A percentile compares a stretch with the other conserved stretches of the same genome.
Conservation (phyloP, 2,329 filamentous ascomycete genomes). For the Pochonia chlamydosporia region DNA sequence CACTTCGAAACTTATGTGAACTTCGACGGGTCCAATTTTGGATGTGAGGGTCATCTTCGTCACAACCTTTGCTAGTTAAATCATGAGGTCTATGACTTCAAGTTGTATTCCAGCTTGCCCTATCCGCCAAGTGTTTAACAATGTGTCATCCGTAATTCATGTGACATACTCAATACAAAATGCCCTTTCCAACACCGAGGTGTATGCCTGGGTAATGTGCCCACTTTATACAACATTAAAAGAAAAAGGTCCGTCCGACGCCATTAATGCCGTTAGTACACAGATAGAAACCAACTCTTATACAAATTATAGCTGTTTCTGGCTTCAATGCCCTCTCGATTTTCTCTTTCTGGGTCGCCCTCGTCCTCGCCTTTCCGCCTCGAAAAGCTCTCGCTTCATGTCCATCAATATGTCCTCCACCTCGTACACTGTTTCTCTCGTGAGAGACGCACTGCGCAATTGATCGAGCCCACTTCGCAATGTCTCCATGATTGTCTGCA, state of each 20-base stretch:
- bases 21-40: no score
- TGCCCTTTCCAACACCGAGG: not conserved
- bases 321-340: constrained; percentile 5
- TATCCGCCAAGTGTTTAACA: not conserved
- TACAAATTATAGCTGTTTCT: not conserved
- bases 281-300: not conserved
- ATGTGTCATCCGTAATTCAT: not conserved
- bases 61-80: not conserved
- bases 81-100: not conserved
- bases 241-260: not conserved
- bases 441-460: constrained; percentile 54
- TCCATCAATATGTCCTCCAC: constrained; percentile 78
- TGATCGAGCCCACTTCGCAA: constrained; percentile 43
- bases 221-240: not conserved
- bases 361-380: constrained; percentile 56
- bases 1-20: not conserved
- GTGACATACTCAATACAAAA: not conserved
- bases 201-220: not conserved
- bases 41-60: no score
- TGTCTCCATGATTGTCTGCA: constrained; percentile 23
- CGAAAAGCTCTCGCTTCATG: constrained; percentile 67
- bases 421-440: constrained; percentile 59
- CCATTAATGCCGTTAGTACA: not conserved
- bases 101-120: not conserved
- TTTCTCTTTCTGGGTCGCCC: constrained; percentile 17